Base-by-base conservation (phyloP, 2,329 filamentous ascomycete genomes). In the Seiridium unicorne region DNA sequence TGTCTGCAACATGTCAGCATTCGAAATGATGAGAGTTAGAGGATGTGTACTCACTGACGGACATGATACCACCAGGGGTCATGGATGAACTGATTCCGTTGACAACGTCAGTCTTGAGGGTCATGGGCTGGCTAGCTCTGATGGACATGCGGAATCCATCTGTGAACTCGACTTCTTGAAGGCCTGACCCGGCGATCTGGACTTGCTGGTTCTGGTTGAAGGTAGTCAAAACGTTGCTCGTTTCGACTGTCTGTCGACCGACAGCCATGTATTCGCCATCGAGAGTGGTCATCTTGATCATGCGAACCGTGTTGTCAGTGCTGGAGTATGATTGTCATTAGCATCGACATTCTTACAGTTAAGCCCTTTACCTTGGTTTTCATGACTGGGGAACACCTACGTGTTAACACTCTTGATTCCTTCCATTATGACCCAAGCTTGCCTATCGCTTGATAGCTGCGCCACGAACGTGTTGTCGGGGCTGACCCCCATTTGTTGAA, bases 131-230 rank as follows among this genome's bases (percentile, higher is more conserved):
- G 44, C 64, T 66, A 13, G 64, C 64, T 9, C 61, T 48, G 59
- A 66, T 62, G 40, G 64, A 66, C 64, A 66, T 64, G 53, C 64
- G 62, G 57, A 66, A 65, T 9, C 64, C 64, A 51, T 66, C 64
- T 40, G 61, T 60, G 40, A 63, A 66, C 46, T 66, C 64, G 13
- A 64, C 64, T 46, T 66, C 64, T 48, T 66, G 64, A 54, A 66
- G 65, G 35, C 64, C 64, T 10, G 64, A 66, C 36, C 64, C 64
- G 35, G 46, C 36, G 26, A 66, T 65, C 9, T 40, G 60, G 51
- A 66, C 57, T 11, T 64, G 51, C n/a, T 56, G 61, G 40, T 58
- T 55, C 55, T 64, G 62, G 48, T 63, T 62, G 58, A 66, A 66
- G 13, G 64, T 62, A 2, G 63, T 64, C 44, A 66, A 49, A 7